Percentiles rank a stretch among this genome's conserved stretches.
phyloP scores from a whole-genome alignment of 768 basidiomycete species.

The Lentinus tigrinus region DNA sequence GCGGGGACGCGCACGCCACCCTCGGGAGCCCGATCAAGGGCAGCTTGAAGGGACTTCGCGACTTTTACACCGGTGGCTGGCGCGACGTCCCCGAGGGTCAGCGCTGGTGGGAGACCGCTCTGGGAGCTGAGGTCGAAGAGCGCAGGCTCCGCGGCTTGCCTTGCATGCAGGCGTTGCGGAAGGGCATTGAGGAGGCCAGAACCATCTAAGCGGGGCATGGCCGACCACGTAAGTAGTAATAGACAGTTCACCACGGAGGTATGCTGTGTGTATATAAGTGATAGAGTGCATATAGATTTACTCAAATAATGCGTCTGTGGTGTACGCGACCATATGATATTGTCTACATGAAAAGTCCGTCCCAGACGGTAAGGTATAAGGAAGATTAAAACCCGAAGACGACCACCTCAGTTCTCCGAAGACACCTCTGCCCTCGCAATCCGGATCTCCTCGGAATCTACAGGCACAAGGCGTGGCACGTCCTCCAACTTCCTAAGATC shows the following conservation, averaged over 20 bases:
- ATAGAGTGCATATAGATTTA: too few relatives aligned
- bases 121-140: slow-evolving; percentile 39
- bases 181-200: slow-evolving; percentile 30
- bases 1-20: slow-evolving; percentile 6
- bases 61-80: slow-evolving; percentile 62
- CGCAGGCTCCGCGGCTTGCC: slow-evolving; percentile 25
- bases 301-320: too few relatives aligned
- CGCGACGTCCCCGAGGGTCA: slow-evolving; percentile 52
- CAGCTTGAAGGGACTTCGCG: slow-evolving; percentile 37
- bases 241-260: too few relatives aligned
- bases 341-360: not conserved
- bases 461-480: too few relatives aligned
- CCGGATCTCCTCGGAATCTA: not conserved
- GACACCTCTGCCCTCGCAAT: not conserved
- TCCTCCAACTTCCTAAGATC: not conserved
- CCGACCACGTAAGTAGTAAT: too few relatives aligned
- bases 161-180: slow-evolving; percentile 27
- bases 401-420: too few relatives aligned
- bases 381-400: too few relatives aligned
- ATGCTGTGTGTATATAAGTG: not conserved
- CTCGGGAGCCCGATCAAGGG: slow-evolving; percentile 14
- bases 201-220: slow-evolving; percentile 8
- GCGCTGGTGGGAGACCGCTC: slow-evolving; percentile 69
- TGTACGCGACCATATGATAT: too few relatives aligned
- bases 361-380: not conserved